phyloP scores from a whole-genome alignment of 1,284 basidiomycete species.

The Ganoderma leucocontextum region DNA sequence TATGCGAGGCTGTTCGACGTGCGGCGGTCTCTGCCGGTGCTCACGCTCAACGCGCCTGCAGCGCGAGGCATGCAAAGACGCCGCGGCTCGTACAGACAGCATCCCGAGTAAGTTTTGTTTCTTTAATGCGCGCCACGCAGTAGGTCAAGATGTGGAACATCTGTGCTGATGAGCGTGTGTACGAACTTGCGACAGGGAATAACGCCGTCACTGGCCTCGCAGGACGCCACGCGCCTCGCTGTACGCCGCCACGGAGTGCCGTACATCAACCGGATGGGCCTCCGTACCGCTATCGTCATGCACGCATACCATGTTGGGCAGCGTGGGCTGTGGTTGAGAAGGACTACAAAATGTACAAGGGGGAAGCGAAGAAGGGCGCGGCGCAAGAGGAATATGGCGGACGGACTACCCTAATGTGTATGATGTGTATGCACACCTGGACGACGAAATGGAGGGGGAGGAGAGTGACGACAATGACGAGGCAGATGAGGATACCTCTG shows the following conservation, averaged over 20 bases:
- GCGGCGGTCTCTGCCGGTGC: slow-evolving; percentile 39
- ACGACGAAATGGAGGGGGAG: no score
- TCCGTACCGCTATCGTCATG: slow-evolving; percentile 41
- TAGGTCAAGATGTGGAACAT: no score
- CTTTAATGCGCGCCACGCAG: no score
- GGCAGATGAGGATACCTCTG: no score
- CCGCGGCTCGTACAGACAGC: slow-evolving; percentile 39
- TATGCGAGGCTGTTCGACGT: slow-evolving; percentile 50
- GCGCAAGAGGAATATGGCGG: slow-evolving; percentile 17
- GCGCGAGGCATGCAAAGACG: slow-evolving; percentile 28
- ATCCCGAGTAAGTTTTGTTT: slow-evolving; percentile 39
- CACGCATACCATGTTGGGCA: slow-evolving; percentile 30
- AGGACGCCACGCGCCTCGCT: slow-evolving; percentile 44
- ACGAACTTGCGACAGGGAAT: no score
- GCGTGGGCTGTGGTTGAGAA: slow-evolving; percentile 28
- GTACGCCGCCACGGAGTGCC: slow-evolving; percentile 46
- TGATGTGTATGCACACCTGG: no score
- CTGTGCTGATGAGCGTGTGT: no score
- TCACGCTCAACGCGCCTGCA: slow-evolving; percentile 38
- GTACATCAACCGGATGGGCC: slow-evolving; percentile 45
- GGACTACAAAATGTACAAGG: slow-evolving; percentile 23
- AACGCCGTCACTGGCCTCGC: slow-evolving; percentile 44
- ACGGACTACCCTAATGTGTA: slow-evolving; percentile 21
- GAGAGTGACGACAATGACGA: no score
- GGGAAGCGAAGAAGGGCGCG: slow-evolving; percentile 9